These are phyloP conservation scores for Globisporangium uncinulatum DNA, from an alignment of 352 stramenopile species.

Conservation along the genomic window DNA sequence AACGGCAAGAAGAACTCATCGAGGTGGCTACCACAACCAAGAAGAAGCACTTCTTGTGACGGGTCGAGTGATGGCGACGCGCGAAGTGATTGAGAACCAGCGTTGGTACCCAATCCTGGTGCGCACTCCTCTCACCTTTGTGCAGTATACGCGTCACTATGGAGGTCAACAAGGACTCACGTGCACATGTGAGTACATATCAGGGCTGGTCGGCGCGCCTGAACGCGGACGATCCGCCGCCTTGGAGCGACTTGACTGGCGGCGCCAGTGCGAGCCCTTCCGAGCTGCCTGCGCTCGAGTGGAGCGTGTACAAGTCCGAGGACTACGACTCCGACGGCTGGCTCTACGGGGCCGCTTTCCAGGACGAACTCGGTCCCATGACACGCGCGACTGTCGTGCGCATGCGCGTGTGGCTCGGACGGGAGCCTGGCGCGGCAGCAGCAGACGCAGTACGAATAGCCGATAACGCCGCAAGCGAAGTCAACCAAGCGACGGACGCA, in stretches of 20 bases:
- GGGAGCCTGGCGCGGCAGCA: conserved; percentile 24
- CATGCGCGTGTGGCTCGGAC: conserved; percentile 76
- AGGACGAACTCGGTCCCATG: conserved; percentile 56
- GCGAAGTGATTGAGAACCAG: conserved; percentile 85
- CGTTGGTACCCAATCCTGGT: conserved; percentile 80
- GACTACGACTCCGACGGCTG: conserved; percentile 85
- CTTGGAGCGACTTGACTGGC: conserved; percentile 52
- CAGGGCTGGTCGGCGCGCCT: conserved; percentile 74
- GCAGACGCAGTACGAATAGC: conserved; percentile 10
- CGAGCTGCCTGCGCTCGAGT: conserved; percentile 55
- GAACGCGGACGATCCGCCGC: conserved; percentile 59
- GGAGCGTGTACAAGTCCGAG: conserved; percentile 76
- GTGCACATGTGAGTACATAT: not conserved
- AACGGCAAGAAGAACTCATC: no score
- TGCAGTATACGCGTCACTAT: not conserved
- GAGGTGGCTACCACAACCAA: not conserved
- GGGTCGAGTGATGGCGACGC: conserved; percentile 18
- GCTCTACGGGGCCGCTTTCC: conserved; percentile 73
- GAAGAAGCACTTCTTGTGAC: not conserved
- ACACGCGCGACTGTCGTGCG: conserved; percentile 60
- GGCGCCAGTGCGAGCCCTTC: conserved; percentile 39
- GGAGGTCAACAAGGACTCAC: not conserved
- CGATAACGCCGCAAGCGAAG: not conserved
- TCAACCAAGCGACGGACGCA: not conserved
- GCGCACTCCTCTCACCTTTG: conserved; percentile 5